phyloP scores from a whole-genome alignment of 2,329 filamentous ascomycete genomes.

The Ascochyta koolunga region DNA sequence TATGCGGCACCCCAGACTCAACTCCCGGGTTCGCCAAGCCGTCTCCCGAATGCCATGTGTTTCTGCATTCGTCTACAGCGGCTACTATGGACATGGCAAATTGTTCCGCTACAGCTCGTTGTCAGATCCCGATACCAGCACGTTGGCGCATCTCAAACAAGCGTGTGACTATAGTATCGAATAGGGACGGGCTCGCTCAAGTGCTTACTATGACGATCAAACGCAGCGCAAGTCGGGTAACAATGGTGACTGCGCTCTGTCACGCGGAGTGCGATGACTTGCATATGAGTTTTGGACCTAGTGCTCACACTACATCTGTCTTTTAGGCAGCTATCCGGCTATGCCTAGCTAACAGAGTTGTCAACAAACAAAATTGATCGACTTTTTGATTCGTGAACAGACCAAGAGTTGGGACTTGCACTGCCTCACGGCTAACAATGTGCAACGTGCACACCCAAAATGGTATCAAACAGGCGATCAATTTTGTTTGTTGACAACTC shows the following conservation, averaged over 20 bases:
- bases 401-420: no score
- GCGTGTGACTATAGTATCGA: not conserved
- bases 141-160: slow-evolving; percentile 7
- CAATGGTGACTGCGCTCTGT: not conserved
- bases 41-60: slow-evolving; percentile 9
- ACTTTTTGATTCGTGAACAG: no score
- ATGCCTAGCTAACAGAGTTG: not conserved
- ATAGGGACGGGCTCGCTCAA: not conserved
- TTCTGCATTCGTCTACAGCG: not conserved
- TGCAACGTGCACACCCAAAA: no score
- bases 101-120: not conserved
- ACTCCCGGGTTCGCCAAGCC: slow-evolving; percentile 1
- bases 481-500: no score
- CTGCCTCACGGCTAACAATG: no score
- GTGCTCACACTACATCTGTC: not conserved
- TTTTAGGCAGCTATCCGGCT: no score
- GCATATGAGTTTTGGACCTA: slow-evolving; percentile 1
- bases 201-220: slow-evolving; percentile 5
- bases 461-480: no score
- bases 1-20: slow-evolving; percentile 2
- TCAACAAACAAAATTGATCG: no score
- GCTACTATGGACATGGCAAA: not conserved
- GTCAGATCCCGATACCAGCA: slow-evolving; percentile 1
- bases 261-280: slow-evolving; percentile 8
- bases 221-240: not conserved